phyloP scores from a whole-genome alignment of 208 protist species.

The Porcisia deanei region DNA sequence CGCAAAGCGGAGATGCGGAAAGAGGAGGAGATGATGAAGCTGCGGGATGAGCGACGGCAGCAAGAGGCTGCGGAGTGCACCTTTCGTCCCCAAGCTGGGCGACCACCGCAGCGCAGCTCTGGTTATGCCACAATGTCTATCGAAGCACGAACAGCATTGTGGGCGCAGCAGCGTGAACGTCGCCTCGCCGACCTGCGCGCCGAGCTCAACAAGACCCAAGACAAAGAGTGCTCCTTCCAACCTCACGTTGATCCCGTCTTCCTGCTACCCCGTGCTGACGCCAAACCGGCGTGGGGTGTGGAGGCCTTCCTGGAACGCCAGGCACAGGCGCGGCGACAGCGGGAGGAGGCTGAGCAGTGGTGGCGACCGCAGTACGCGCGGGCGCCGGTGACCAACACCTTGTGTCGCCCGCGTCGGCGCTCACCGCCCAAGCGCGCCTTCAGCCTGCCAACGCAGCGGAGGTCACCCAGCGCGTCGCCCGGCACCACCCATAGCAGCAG shows the following conservation, averaged over 20 bases:
- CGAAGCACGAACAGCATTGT: conserved; percentile 51
- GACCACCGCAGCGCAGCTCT: conserved; percentile 40
- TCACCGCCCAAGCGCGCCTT: not conserved
- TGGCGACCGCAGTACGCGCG: conserved; percentile 42
- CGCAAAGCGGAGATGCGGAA: conserved; percentile 48
- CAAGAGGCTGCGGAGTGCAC: conserved; percentile 59
- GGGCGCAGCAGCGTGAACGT: conserved; percentile 52
- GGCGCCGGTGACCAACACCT: not conserved
- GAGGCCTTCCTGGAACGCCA: conserved; percentile 62
- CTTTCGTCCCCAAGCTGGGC: conserved; percentile 62
- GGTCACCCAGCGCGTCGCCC: not conserved
- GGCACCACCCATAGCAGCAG: not conserved
- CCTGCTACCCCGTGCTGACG: conserved; percentile 38
- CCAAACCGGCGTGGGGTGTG: conserved; percentile 34
- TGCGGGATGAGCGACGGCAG: conserved; percentile 27
- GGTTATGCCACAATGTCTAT: conserved; percentile 39
- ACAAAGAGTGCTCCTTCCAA: conserved; percentile 65
- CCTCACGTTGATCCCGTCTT: conserved; percentile 55
- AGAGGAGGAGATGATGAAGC: conserved; percentile 34
- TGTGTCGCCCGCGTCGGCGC: not conserved
- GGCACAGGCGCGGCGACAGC: conserved; percentile 50
- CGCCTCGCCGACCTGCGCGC: conserved; percentile 39
- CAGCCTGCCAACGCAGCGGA: not conserved
- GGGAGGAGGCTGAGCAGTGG: conserved; percentile 57
- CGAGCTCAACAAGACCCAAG: conserved; percentile 36